Evolutionary conservation across 306 rosid genomes (phyloP).

Genomic region (Trifolium pratense): DNA sequence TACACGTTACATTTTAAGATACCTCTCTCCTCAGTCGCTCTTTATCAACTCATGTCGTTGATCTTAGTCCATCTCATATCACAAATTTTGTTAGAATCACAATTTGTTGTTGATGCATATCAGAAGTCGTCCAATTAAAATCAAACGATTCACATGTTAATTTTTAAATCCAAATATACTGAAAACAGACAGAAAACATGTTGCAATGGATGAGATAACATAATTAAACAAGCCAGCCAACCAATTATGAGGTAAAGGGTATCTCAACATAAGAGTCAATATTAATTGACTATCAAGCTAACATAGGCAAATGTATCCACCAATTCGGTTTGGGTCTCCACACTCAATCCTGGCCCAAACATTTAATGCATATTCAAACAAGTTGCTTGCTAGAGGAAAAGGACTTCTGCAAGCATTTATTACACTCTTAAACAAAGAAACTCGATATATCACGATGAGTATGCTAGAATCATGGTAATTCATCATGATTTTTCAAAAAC

Average conservation of each 20-base stretch:
- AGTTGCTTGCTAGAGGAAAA: background rate
- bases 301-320: background rate
- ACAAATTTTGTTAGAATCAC: no score
- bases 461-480: no score
- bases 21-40: background rate
- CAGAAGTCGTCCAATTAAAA: no score
- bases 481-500: no score
- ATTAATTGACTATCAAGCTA: background rate
- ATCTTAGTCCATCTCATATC: background rate
- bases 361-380: background rate
- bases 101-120: no score
- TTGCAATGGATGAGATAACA: constrained; percentile 3
- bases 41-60: no score
- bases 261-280: background rate
- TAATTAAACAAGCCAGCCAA: background rate
- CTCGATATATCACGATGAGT: background rate
- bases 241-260: background rate
- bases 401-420: background rate
- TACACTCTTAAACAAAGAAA: constrained; percentile 2
- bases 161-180: background rate
- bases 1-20: no score
- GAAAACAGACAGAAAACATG: background rate
- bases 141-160: background rate
- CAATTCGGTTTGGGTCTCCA: background rate
- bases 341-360: background rate